phyloP scores from a whole-genome alignment of 2,329 filamentous ascomycete species.

The Nemania abortiva region DNA sequence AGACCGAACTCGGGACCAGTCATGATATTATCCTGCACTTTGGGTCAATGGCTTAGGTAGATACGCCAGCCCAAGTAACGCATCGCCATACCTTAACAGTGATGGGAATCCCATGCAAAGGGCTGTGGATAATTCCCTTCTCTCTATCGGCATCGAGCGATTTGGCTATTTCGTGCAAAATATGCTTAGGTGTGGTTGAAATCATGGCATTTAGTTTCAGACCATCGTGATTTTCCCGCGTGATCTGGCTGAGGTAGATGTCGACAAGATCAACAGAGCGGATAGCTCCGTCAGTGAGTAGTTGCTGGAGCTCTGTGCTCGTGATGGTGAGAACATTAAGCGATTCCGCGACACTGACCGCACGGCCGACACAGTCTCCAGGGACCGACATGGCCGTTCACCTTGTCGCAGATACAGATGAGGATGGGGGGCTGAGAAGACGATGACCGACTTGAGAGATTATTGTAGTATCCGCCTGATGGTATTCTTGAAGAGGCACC shows the following conservation, averaged over 20 bases:
- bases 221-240: background rate
- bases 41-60: no score
- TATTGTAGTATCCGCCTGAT: no score
- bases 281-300: background rate
- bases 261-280: slow-evolving; percentile 2
- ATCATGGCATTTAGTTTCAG: slow-evolving; percentile 24
- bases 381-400: no score
- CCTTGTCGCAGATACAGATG: no score
- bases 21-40: slow-evolving; percentile 12
- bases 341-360: no score
- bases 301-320: background rate
- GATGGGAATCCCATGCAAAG: slow-evolving; percentile 11
- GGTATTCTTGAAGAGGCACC: no score
- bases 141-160: no score
- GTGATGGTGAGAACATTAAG: background rate
- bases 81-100: slow-evolving; percentile 9
- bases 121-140: background rate
- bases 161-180: no score
- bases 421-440: no score
- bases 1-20: background rate
- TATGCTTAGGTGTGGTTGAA: background rate
- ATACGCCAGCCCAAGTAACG: no score
- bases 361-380: no score
- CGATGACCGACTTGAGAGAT: no score
- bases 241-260: slow-evolving; percentile 8